Conservation (phyloP, 2,329 filamentous ascomycete genomes). For the Keithomyces neogunnii region DNA sequence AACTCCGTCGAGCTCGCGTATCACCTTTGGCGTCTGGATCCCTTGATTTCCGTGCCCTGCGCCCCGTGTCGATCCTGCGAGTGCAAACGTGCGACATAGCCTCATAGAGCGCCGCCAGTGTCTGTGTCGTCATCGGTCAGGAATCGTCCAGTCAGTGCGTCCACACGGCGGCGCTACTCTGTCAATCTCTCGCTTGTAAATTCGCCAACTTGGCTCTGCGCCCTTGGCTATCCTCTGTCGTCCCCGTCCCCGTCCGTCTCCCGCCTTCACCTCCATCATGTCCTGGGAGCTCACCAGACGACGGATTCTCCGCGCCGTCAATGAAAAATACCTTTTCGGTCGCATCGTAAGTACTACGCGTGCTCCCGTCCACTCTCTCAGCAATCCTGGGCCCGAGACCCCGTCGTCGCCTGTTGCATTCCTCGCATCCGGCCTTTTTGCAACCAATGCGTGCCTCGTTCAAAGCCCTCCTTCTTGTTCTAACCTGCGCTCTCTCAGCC, state of each 20-base stretch:
- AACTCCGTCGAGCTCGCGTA: no score
- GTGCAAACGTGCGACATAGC: no score
- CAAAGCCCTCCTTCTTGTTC: not conserved
- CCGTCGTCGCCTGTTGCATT: not conserved
- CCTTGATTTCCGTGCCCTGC: no score
- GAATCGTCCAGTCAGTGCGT: not conserved
- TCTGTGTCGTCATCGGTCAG: not conserved
- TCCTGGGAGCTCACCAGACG: conserved; percentile 50
- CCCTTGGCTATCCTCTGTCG: not conserved
- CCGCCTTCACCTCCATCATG: conserved; percentile 29
- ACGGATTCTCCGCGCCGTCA: conserved; percentile 56
- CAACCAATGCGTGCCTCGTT: not conserved
- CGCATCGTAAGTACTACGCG: conserved; percentile 51
- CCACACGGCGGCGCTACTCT: not conserved
- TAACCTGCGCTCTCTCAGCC: conserved; percentile 48
- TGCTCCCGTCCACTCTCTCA: conserved; percentile 1
- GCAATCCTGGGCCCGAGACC: not conserved
- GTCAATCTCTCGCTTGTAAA: no score
- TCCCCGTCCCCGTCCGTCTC: not conserved
- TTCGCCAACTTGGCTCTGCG: no score
- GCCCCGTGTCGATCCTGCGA: no score
- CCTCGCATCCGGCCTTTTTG: not conserved
- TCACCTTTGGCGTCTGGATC: no score
- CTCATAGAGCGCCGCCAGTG: not conserved
- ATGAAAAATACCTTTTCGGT: conserved; percentile 60